Conservation (phyloP, 257 asterid species). For the Nicotiana benthamiana region DNA sequence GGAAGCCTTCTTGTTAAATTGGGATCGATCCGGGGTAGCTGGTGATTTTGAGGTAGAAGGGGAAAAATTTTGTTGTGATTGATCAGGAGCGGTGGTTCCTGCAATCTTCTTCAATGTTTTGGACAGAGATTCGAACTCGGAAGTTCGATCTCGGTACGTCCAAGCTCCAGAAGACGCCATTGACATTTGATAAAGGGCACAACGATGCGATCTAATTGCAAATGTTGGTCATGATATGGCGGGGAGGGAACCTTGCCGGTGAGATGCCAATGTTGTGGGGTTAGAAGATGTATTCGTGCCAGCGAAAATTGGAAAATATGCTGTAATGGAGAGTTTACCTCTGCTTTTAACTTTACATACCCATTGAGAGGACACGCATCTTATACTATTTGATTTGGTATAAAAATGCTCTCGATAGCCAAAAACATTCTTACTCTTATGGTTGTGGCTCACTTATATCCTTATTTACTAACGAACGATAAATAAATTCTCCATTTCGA, state of each 20-base stretch:
- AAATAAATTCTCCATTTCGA: too few species aligned
- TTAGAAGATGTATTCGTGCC: too few species aligned
- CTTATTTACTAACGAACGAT: too few species aligned
- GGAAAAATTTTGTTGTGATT: not conserved
- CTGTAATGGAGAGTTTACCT: too few species aligned
- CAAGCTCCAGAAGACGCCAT: constrained; percentile 36
- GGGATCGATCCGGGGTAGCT: constrained; percentile 50
- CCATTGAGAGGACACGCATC: too few species aligned
- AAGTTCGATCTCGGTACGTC: constrained; percentile 55
- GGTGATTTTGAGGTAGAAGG: not conserved
- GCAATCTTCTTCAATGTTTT: constrained; percentile 38
- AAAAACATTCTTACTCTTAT: too few species aligned
- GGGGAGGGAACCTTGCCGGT: not conserved
- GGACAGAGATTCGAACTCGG: constrained; percentile 48
- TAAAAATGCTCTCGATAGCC: too few species aligned
- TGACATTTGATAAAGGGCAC: not conserved
- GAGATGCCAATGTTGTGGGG: too few species aligned
- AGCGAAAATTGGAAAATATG: too few species aligned
- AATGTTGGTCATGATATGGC: not conserved
- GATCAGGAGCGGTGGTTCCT: constrained; percentile 6
- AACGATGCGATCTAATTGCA: not conserved
- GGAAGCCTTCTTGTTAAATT: constrained; percentile 66
- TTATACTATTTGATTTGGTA: too few species aligned
- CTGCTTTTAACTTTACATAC: too few species aligned
- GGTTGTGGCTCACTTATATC: too few species aligned